These are phyloP conservation scores for Didymella glomerata DNA, from an alignment of 2,329 filamentous ascomycete species.

Conservation along the genomic window DNA sequence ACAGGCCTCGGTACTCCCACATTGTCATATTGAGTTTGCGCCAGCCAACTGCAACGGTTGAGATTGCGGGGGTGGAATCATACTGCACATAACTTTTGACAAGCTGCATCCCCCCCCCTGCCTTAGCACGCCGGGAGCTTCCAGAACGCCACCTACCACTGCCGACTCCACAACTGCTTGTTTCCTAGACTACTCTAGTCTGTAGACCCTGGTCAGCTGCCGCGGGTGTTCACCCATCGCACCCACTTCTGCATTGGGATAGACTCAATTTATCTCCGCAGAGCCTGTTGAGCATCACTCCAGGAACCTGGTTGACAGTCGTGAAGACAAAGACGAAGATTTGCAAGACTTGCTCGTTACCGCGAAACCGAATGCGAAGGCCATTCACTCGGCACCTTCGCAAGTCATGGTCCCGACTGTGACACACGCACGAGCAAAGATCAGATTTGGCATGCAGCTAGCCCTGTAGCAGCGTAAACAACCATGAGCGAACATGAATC, in stretches of 20 bases:
- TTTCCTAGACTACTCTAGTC: not conserved
- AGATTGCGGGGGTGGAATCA: not conserved
- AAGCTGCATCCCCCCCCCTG: not conserved
- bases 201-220: slow-evolving; percentile 5
- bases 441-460: not conserved
- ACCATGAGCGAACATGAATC: not conserved
- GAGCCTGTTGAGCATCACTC: not conserved
- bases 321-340: not conserved
- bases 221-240: slow-evolving; percentile 7
- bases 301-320: not conserved
- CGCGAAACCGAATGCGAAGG: not conserved
- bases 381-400: not conserved
- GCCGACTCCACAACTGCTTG: not conserved
- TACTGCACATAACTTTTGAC: not conserved
- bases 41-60: not conserved
- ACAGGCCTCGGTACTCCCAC: slow-evolving; percentile 1
- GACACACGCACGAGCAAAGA: not conserved
- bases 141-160: slow-evolving; percentile 5
- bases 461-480: not conserved
- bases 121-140: not conserved
- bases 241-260: slow-evolving; percentile 16
- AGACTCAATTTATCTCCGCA: slow-evolving; percentile 2
- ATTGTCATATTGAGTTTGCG: not conserved
- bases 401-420: not conserved
- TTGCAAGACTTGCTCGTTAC: not conserved